phyloP scores from a whole-genome alignment of 2,329 filamentous ascomycete species.

The Trichoderma sp. region DNA sequence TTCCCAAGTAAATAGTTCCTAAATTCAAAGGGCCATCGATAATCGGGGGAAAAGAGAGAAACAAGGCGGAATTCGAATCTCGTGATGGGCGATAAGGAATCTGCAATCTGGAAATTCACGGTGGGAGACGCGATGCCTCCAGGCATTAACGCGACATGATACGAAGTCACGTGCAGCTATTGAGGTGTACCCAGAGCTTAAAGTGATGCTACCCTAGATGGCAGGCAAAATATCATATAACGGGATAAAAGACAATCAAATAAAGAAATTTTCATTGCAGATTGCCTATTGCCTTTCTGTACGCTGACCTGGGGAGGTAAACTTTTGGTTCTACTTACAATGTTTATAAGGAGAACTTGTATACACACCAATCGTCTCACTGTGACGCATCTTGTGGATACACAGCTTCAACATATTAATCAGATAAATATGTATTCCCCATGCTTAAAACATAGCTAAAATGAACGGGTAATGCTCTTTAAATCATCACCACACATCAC shows the following conservation, averaged over 20 bases:
- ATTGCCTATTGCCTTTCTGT: too few relatives aligned
- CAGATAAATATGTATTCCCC: too few relatives aligned
- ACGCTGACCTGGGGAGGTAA: too few relatives aligned
- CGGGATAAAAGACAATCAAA: not conserved
- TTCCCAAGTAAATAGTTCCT: not conserved
- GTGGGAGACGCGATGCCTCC: slow-evolving; percentile 18
- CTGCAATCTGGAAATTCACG: not conserved
- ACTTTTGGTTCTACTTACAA: too few relatives aligned
- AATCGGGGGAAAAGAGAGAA: not conserved
- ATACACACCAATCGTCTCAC: not conserved
- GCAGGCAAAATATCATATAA: not conserved
- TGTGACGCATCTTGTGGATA: not conserved
- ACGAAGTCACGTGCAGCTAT: slow-evolving; percentile 31
- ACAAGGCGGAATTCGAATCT: not conserved
- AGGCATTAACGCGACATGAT: slow-evolving; percentile 26
- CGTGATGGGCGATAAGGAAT: not conserved
- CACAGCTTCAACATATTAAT: too few relatives aligned
- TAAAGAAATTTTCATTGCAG: too few relatives aligned
- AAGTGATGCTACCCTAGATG: not conserved
- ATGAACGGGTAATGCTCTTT: not conserved
- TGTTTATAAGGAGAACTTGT: too few relatives aligned
- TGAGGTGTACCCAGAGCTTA: not conserved
- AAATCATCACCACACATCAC: not conserved
- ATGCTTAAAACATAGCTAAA: not conserved
- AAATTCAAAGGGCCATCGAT: not conserved